phyloP scores from a whole-genome alignment of 768 basidiomycete species.

The Rubroboletus satanas region DNA sequence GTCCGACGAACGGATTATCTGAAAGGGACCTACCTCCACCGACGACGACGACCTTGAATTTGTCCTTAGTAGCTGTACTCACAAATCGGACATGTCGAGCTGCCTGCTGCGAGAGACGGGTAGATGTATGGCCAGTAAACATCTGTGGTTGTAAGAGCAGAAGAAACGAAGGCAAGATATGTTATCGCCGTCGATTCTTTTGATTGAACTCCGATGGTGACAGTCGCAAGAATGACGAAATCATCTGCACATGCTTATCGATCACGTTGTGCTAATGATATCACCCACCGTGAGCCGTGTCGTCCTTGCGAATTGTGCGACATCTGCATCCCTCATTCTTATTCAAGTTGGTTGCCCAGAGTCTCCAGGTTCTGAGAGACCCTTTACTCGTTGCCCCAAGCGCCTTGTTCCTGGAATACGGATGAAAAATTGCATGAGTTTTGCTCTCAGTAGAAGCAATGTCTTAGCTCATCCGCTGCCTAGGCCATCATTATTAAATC shows the following conservation, averaged over 20 bases:
- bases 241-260: neutral
- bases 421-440: slow-evolving; percentile 64
- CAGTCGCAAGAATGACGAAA: slow-evolving; percentile 6
- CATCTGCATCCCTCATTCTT: too few species aligned
- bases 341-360: too few species aligned
- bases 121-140: slow-evolving; percentile 1
- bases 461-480: neutral
- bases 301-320: neutral
- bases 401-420: slow-evolving; percentile 53
- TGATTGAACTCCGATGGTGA: slow-evolving; percentile 1
- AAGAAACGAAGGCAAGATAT: neutral
- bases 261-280: neutral
- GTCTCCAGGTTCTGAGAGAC: neutral
- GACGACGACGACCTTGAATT: slow-evolving; percentile 80
- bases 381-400: slow-evolving; percentile 8
- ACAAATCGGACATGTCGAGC: slow-evolving; percentile 16
- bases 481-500: neutral
- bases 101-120: slow-evolving; percentile 4
- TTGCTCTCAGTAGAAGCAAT: slow-evolving; percentile 66
- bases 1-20: neutral
- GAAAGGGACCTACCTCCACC: slow-evolving; percentile 64
- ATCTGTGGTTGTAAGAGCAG: neutral
- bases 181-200: neutral
- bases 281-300: neutral
- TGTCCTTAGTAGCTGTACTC: slow-evolving; percentile 38